Evolutionary conservation across 1,284 basidiomycete genomes (phyloP).

Genomic region (Leccinum angustisporum): DNA sequence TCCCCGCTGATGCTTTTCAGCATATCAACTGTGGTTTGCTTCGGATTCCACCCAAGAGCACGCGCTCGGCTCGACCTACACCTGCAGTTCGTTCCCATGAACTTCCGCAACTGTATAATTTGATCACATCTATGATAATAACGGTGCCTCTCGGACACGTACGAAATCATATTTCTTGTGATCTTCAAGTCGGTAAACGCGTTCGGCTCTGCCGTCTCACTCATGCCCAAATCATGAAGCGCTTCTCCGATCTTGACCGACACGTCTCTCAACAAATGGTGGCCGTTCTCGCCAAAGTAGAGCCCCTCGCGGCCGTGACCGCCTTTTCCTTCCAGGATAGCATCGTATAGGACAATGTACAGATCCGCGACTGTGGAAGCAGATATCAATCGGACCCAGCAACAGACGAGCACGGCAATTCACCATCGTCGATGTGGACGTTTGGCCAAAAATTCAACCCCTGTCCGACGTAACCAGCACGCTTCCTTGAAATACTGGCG

Average conservation of each 20-base stretch:
- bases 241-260: conserved; percentile 28
- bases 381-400: conserved; percentile 1
- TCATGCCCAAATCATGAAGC: conserved; percentile 32
- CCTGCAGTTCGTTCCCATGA: conserved; percentile 55
- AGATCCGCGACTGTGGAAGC: conserved; percentile 25
- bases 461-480: conserved; percentile 32
- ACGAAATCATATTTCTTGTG: conserved; percentile 25
- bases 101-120: conserved; percentile 32
- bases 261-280: conserved; percentile 39
- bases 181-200: conserved; percentile 36
- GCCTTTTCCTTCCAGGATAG: conserved; percentile 30
- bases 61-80: conserved; percentile 49
- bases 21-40: conserved; percentile 45
- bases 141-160: background rate
- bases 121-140: background rate
- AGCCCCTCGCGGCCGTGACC: conserved; percentile 49
- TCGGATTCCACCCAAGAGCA: conserved; percentile 57
- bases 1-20: conserved; percentile 46
- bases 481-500: conserved; percentile 32
- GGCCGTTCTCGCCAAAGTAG: conserved; percentile 51
- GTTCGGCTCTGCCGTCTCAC: conserved; percentile 33
- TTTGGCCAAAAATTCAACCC: conserved; percentile 28
- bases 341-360: conserved; percentile 36
- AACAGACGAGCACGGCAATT: background rate
- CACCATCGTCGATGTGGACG: conserved; percentile 34